These are phyloP conservation scores for Plasmopara viticola DNA, from an alignment of 352 stramenopile genomes.

Conservation along the genomic window DNA sequence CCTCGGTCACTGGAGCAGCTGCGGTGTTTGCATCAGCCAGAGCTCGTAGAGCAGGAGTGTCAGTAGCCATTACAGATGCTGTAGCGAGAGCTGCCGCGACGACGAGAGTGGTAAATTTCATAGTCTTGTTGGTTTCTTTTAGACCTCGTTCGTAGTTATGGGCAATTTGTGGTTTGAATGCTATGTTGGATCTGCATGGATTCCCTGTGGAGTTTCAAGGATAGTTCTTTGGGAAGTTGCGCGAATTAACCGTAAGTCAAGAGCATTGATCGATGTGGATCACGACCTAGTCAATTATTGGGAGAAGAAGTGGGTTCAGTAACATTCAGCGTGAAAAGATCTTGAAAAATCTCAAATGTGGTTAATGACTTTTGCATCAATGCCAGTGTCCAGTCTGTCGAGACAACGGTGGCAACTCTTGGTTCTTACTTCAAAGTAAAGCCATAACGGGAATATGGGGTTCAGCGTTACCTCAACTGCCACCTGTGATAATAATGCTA, in stretches of 20 bases:
- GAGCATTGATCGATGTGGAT: background rate
- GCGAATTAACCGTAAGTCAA: background rate
- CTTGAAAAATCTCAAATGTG: too few species aligned
- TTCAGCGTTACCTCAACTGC: too few species aligned
- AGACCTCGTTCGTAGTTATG: constrained; percentile 8
- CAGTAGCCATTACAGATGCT: constrained; percentile 8
- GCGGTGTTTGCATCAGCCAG: constrained; percentile 8
- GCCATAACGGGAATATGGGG: too few species aligned
- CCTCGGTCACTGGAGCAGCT: constrained; percentile 1
- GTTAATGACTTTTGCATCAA: too few species aligned
- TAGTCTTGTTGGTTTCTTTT: constrained; percentile 20
- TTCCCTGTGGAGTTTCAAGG: background rate
- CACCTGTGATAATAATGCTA: too few species aligned
- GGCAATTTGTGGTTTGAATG: constrained; percentile 21
- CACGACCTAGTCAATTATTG: background rate
- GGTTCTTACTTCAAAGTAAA: too few species aligned
- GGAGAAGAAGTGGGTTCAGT: too few species aligned
- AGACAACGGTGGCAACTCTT: too few species aligned
- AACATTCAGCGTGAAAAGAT: too few species aligned
- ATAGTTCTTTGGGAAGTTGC: background rate
- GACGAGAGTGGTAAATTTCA: background rate
- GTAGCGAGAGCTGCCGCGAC: constrained; percentile 15
- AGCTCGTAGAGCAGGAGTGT: constrained; percentile 16
- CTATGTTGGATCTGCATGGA: background rate
- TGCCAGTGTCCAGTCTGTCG: too few species aligned